phyloP scores from a whole-genome alignment of 2,329 filamentous ascomycete genomes.

The Apiospora arundinis region DNA sequence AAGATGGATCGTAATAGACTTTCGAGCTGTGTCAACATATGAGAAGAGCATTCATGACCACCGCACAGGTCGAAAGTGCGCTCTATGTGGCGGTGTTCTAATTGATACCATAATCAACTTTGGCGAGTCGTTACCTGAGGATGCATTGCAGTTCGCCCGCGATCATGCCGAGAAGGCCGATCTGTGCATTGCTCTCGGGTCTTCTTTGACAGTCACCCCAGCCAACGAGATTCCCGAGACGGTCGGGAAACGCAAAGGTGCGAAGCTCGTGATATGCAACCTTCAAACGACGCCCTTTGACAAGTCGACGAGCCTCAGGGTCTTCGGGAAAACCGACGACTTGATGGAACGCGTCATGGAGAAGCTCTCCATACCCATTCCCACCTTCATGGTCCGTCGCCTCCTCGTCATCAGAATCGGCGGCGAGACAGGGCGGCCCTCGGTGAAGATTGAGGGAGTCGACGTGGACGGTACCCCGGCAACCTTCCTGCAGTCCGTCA shows the following conservation, averaged over 20 bases:
- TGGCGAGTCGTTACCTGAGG: constrained; percentile 43
- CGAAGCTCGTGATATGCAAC: constrained; percentile 52
- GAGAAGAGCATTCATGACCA: constrained; percentile 51
- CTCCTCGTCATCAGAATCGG: constrained; percentile 40
- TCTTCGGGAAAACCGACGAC: constrained; percentile 46
- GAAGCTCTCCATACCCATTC: constrained; percentile 44
- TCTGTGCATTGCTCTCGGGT: constrained; percentile 53
- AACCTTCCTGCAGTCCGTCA: constrained; percentile 49
- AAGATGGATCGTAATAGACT: constrained; percentile 40
- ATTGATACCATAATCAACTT: constrained; percentile 55
- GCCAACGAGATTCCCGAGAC: constrained; percentile 49
- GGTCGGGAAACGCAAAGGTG: constrained; percentile 38
- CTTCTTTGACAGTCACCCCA: constrained; percentile 51
- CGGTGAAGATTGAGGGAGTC: constrained; percentile 42
- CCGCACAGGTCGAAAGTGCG: constrained; percentile 53
- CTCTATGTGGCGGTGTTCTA: constrained; percentile 44
- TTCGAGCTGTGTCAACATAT: constrained; percentile 51
- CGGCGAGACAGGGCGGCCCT: constrained; percentile 29
- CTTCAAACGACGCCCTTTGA: constrained; percentile 52
- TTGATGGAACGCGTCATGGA: constrained; percentile 50
- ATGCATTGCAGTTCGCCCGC: constrained; percentile 41
- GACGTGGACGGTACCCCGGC: constrained; percentile 50
- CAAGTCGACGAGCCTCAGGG: constrained; percentile 37
- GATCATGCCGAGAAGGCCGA: constrained; percentile 49
- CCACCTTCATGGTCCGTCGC: constrained; percentile 45